A percentile compares a stretch with the other conserved stretches of the same genome.
Conservation (phyloP, 352 stramenopile species). For the Phytophthora podocarpi region DNA sequence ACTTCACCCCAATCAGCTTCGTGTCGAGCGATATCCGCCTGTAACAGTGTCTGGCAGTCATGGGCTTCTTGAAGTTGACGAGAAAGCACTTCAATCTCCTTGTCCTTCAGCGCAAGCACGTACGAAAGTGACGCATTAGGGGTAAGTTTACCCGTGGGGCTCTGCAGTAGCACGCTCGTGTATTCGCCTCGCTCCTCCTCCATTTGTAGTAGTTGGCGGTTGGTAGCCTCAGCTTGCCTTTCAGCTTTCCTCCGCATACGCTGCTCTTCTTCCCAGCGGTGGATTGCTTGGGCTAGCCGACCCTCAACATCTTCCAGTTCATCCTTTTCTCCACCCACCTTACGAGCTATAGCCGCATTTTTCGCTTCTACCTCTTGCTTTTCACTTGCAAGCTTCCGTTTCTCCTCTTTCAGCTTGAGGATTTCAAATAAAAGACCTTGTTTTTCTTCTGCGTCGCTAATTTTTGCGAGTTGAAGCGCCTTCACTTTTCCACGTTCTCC, state of each 20-base stretch:
- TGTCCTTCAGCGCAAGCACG: constrained; percentile 63
- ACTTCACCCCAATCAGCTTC: constrained; percentile 4
- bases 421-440: constrained; percentile 53
- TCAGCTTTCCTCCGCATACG: constrained; percentile 39
- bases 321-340: constrained; percentile 60
- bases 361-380: constrained; percentile 37
- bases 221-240: constrained; percentile 36
- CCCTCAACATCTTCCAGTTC: constrained; percentile 60
- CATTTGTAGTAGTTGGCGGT: constrained; percentile 45
- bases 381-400: constrained; percentile 29
- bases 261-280: constrained; percentile 66
- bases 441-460: constrained; percentile 41
- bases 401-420: constrained; percentile 57
- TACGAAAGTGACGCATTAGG: constrained; percentile 35
- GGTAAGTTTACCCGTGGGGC: constrained; percentile 38
- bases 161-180: constrained; percentile 42
- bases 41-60: constrained; percentile 5
- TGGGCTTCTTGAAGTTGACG: constrained; percentile 16
- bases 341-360: constrained; percentile 26
- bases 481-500: constrained; percentile 32
- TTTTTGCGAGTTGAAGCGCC: constrained; percentile 27
- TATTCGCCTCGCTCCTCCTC: constrained; percentile 64
- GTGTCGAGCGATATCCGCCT: constrained; percentile 3
- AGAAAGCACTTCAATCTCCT: constrained; percentile 39
- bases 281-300: constrained; percentile 53